Conservation (phyloP, 2,329 filamentous ascomycete genomes). For the Cladosporium colombiae region DNA sequence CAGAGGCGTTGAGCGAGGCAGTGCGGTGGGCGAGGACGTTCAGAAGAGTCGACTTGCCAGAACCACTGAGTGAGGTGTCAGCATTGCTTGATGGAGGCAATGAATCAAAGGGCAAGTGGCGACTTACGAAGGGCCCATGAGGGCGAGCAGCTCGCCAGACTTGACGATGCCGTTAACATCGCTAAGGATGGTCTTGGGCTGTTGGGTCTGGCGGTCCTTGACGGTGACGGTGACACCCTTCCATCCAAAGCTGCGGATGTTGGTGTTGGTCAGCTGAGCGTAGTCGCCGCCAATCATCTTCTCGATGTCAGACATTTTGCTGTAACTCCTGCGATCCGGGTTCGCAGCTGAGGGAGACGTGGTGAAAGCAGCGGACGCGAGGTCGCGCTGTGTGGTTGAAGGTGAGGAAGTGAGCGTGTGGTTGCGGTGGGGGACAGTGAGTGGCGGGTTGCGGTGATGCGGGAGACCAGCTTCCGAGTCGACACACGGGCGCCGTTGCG, state of each 20-base stretch:
- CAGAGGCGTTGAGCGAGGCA: slow-evolving; percentile 54
- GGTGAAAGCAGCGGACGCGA: slow-evolving; percentile 18
- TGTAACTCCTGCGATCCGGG: slow-evolving; percentile 37
- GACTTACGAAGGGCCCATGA: slow-evolving; percentile 72
- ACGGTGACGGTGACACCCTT: slow-evolving; percentile 67
- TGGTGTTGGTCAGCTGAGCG: slow-evolving; percentile 62
- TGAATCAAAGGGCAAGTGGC: background rate
- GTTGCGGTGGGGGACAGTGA: slow-evolving; percentile 5
- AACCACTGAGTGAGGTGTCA: slow-evolving; percentile 41
- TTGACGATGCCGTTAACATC: slow-evolving; percentile 64
- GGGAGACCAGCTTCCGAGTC: slow-evolving; percentile 19
- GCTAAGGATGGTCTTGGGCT: slow-evolving; percentile 63
- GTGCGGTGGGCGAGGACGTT: slow-evolving; percentile 72
- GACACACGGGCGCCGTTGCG: slow-evolving; percentile 18
- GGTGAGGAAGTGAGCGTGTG: background rate
- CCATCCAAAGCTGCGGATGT: slow-evolving; percentile 68
- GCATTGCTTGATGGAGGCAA: background rate
- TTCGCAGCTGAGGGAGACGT: slow-evolving; percentile 24
- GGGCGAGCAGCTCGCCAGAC: slow-evolving; percentile 71
- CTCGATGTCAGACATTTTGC: slow-evolving; percentile 48
- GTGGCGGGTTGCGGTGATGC: slow-evolving; percentile 14
- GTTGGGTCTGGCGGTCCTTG: slow-evolving; percentile 67
- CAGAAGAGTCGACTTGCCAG: slow-evolving; percentile 81
- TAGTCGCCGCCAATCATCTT: slow-evolving; percentile 47
- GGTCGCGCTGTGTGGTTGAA: slow-evolving; percentile 7